Evolutionary conservation across 495 filamentous ascomycete genomes (phyloP).

Genomic region (Cercophora sp.): DNA sequence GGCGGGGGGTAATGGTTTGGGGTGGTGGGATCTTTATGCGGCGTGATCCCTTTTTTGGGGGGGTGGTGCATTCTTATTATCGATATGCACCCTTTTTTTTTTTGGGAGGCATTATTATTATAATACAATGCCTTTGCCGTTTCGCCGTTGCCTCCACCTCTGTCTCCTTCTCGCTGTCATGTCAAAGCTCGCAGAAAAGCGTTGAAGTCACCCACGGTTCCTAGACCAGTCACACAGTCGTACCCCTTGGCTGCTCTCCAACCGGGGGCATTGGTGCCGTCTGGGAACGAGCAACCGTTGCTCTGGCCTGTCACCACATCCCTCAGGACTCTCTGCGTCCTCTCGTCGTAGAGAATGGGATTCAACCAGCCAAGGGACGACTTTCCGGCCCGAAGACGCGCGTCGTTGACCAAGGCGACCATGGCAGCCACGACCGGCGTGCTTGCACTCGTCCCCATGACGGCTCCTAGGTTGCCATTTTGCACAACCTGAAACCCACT

Average conservation of each 20-base stretch:
- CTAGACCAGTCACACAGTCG: slow-evolving; percentile 38
- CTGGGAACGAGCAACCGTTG: slow-evolving; percentile 30
- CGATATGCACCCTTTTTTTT: too few species aligned
- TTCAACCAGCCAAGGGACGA: slow-evolving; percentile 39
- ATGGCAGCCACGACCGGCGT: slow-evolving; percentile 41
- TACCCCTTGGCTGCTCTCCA: slow-evolving; percentile 35
- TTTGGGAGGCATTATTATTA: too few species aligned
- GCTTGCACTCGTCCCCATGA: slow-evolving; percentile 40
- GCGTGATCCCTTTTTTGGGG: too few species aligned
- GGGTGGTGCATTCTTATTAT: too few species aligned
- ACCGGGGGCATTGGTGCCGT: slow-evolving; percentile 16
- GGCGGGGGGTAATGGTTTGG: too few species aligned
- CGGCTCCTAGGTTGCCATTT: slow-evolving; percentile 26
- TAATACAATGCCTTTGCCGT: too few species aligned
- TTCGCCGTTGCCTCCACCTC: too few species aligned
- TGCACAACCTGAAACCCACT: slow-evolving; percentile 35
- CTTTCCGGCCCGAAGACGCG: slow-evolving; percentile 36
- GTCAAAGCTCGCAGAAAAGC: slow-evolving; percentile 28
- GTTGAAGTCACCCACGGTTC: slow-evolving; percentile 33
- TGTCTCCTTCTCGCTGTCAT: too few species aligned
- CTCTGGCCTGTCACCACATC: slow-evolving; percentile 35
- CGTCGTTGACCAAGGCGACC: slow-evolving; percentile 38
- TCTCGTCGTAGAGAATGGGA: slow-evolving; percentile 29
- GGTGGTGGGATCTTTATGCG: too few species aligned
- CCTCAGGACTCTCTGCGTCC: slow-evolving; percentile 23